Evolutionary conservation across 2,329 filamentous ascomycete genomes (phyloP).

Genomic region (Penicillium frequentans): DNA sequence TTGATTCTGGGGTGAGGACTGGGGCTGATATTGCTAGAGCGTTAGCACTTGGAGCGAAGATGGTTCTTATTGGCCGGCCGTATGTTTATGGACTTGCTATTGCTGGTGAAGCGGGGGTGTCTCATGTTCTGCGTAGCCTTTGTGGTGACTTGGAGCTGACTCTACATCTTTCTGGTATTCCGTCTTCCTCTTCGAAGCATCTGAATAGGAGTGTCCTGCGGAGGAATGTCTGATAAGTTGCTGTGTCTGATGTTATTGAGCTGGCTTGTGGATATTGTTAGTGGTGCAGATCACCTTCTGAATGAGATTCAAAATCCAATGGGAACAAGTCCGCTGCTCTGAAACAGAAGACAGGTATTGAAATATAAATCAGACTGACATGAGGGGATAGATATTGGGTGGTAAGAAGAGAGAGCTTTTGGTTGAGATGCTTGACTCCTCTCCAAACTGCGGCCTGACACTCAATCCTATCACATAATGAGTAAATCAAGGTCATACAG

Average conservation of each 20-base stretch:
- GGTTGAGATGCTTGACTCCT: not conserved
- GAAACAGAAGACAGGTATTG: too few relatives aligned
- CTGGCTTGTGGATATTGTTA: not conserved
- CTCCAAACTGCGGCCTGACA: too few relatives aligned
- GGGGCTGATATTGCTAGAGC: slow-evolving; percentile 52
- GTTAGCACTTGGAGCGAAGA: slow-evolving; percentile 53
- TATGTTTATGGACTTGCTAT: slow-evolving; percentile 59
- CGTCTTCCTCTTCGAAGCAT: not conserved
- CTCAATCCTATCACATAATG: too few relatives aligned
- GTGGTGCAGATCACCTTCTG: too few relatives aligned
- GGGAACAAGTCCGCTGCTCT: too few relatives aligned
- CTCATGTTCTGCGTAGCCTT: slow-evolving; percentile 44
- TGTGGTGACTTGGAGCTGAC: slow-evolving; percentile 20
- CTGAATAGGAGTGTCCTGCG: not conserved
- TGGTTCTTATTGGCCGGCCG: slow-evolving; percentile 52
- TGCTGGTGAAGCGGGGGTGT: slow-evolving; percentile 54
- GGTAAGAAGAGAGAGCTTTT: not conserved
- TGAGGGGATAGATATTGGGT: too few relatives aligned
- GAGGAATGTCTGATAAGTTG: not conserved
- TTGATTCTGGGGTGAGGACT: slow-evolving; percentile 48
- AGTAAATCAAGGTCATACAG: not conserved
- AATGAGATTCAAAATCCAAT: too few relatives aligned
- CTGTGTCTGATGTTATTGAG: not conserved
- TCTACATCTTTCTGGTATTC: not conserved
- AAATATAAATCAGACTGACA: too few relatives aligned